Percentiles rank a stretch among this genome's conserved stretches.
Conservation (phyloP, 805 yeast genomes). For the Dipodascopsis tothii region DNA sequence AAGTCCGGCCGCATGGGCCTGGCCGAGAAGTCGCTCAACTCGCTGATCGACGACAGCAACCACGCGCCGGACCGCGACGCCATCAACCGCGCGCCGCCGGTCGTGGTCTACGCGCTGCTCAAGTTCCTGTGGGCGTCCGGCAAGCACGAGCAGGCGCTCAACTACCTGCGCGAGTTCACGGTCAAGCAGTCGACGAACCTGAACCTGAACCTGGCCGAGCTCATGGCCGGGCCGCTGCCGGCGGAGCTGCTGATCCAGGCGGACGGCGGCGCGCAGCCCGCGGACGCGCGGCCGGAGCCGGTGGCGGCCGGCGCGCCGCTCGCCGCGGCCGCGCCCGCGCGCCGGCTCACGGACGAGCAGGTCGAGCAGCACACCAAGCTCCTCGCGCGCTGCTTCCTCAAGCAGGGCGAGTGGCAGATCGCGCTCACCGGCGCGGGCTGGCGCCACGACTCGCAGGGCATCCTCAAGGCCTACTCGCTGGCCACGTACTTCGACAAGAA, state of each 20-base stretch:
- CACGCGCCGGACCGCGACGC: constrained; percentile 32
- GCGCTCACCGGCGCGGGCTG: constrained; percentile 69
- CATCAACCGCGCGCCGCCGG: constrained; percentile 76
- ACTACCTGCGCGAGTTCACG: constrained; percentile 81
- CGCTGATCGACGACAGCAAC: constrained; percentile 67
- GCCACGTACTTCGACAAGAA: constrained; percentile 89
- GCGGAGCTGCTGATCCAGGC: constrained; percentile 34
- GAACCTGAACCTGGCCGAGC: constrained; percentile 67
- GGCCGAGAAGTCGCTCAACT: constrained; percentile 84
- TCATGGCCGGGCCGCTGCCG: constrained; percentile 79
- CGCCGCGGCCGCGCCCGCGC: not conserved
- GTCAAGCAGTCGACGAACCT: constrained; percentile 82
- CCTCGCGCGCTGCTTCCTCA: constrained; percentile 86
- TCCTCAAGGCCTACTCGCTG: constrained; percentile 80
- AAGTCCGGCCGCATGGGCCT: constrained; percentile 86
- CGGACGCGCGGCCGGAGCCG: not conserved
- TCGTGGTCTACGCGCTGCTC: constrained; percentile 92
- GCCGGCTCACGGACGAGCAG: constrained; percentile 32
- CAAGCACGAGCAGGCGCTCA: constrained; percentile 74
- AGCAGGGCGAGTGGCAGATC: constrained; percentile 98
- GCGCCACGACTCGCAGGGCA: constrained; percentile 67
- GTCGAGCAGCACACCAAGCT: constrained; percentile 76
- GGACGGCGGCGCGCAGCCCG: not conserved
- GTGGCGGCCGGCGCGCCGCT: not conserved
- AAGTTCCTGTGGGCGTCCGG: constrained; percentile 97